These are phyloP conservation scores for Sugiyamaella neomexicana DNA, from an alignment of 1,139 yeast genomes.

Conservation along the genomic window DNA sequence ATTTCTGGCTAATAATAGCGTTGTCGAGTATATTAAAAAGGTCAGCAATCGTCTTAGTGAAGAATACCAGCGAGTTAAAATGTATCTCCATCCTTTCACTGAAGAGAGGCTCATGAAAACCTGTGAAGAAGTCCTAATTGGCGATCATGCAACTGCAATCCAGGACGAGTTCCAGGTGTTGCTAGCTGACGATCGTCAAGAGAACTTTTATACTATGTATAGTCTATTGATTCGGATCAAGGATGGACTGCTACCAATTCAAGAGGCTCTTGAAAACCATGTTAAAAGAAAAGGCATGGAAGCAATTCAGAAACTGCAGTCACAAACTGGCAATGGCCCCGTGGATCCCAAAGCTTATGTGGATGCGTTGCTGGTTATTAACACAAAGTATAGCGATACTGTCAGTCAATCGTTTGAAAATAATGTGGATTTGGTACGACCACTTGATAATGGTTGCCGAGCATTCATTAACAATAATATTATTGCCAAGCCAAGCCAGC, in stretches of 20 bases:
- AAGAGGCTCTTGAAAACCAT: slow-evolving; percentile 69
- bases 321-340: slow-evolving; percentile 44
- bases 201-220: slow-evolving; percentile 79
- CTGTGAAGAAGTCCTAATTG: slow-evolving; percentile 73
- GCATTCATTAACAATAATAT: slow-evolving; percentile 79
- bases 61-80: slow-evolving; percentile 74
- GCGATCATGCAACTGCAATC: slow-evolving; percentile 73
- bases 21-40: slow-evolving; percentile 86
- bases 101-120: slow-evolving; percentile 73
- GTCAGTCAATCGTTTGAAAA: slow-evolving; percentile 70
- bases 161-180: slow-evolving; percentile 73
- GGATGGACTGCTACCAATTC: slow-evolving; percentile 72
- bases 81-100: slow-evolving; percentile 84
- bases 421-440: slow-evolving; percentile 78
- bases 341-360: slow-evolving; percentile 80
- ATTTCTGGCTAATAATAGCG: slow-evolving; percentile 71
- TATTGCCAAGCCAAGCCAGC: slow-evolving; percentile 63
- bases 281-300: slow-evolving; percentile 71
- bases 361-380: slow-evolving; percentile 69
- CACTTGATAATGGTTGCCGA: slow-evolving; percentile 87
- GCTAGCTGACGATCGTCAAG: slow-evolving; percentile 72
- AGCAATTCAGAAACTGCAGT: slow-evolving; percentile 65
- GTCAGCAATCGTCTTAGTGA: slow-evolving; percentile 81
- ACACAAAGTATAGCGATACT: slow-evolving; percentile 64
- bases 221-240: slow-evolving; percentile 66